Conservation (phyloP, 345 rosid genomes). For the Populus nigra region DNA sequence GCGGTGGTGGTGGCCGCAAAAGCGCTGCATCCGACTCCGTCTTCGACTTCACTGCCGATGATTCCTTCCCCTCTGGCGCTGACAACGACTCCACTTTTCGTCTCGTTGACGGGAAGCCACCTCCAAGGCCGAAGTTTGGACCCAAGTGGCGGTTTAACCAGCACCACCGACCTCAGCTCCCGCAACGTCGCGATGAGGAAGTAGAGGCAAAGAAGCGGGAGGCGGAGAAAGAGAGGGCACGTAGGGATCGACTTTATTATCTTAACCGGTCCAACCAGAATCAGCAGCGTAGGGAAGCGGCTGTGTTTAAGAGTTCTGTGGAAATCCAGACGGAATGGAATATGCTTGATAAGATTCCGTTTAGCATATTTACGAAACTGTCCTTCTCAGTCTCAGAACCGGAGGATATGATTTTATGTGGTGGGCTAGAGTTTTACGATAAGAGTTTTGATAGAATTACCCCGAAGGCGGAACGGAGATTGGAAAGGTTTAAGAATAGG, state of each 20-base stretch:
- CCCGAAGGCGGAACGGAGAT: conserved; percentile 73
- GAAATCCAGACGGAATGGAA: conserved; percentile 99
- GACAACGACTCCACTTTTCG: conserved; percentile 82
- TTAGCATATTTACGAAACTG: conserved; percentile 77
- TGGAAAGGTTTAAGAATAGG: conserved; percentile 85
- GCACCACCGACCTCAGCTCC: conserved; percentile 69
- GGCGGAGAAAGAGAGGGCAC: conserved; percentile 90
- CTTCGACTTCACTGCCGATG: conserved; percentile 85
- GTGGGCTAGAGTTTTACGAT: conserved; percentile 76
- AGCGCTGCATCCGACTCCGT: conserved; percentile 46
- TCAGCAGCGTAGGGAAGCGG: conserved; percentile 81
- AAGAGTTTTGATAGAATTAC: conserved; percentile 65
- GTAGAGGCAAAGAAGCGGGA: conserved; percentile 85
- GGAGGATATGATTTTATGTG: conserved; percentile 74
- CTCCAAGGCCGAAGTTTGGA: conserved; percentile 85
- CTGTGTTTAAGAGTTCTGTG: conserved; percentile 76
- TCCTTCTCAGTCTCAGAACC: conserved; percentile 77
- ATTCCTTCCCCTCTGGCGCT: conserved; percentile 56
- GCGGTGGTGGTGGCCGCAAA: conserved; percentile 24
- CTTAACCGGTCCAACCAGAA: conserved; percentile 62
- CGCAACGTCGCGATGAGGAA: conserved; percentile 94
- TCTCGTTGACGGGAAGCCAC: conserved; percentile 85
- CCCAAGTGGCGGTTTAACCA: conserved; percentile 88
- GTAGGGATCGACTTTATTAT: conserved; percentile 78
- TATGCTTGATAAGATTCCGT: conserved; percentile 97